These are phyloP conservation scores for Phytophthora meadii DNA, from an alignment of 352 stramenopile species.

Conservation along the genomic window DNA sequence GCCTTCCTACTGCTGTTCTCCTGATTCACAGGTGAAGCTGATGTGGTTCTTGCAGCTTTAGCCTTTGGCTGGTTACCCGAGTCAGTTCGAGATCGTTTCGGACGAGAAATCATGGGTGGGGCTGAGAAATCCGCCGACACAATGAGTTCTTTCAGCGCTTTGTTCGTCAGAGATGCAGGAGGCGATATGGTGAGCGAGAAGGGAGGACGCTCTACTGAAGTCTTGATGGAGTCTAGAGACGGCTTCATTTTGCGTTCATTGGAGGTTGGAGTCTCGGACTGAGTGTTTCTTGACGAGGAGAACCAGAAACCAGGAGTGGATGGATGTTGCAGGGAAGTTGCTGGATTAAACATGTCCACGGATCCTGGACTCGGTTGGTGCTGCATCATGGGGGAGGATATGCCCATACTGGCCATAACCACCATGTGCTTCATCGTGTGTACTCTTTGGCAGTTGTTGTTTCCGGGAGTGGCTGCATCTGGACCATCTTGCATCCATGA, in stretches of 20 bases:
- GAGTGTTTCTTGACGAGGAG: conserved; percentile 10
- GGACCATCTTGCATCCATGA: conserved; percentile 23
- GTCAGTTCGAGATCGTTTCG: conserved; percentile 26
- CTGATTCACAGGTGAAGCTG: conserved; percentile 20
- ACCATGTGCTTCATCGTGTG: conserved; percentile 44
- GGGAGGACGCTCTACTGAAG: conserved; percentile 15
- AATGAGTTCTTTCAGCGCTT: conserved; percentile 45
- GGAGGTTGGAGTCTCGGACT: not conserved
- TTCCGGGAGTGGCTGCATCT: conserved; percentile 12
- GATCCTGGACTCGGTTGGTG: conserved; percentile 37
- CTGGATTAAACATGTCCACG: conserved; percentile 34
- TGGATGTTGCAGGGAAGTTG: conserved; percentile 7
- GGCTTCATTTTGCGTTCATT: conserved; percentile 10
- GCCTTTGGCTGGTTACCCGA: conserved; percentile 1
- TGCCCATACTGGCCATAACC: conserved; percentile 24
- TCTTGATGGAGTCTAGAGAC: conserved; percentile 23
- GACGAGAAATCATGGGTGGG: conserved; percentile 5
- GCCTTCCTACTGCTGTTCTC: conserved; percentile 27
- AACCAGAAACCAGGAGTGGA: conserved; percentile 26
- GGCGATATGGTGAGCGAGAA: conserved; percentile 42
- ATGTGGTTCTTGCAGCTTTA: conserved; percentile 24
- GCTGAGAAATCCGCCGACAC: conserved; percentile 38
- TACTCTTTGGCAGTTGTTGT: conserved; percentile 25
- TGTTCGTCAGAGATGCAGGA: conserved; percentile 38
- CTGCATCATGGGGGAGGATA: conserved; percentile 25